Base-by-base conservation (phyloP, 177 flowering plant genomes). In the Vitis hybrid region DNA sequence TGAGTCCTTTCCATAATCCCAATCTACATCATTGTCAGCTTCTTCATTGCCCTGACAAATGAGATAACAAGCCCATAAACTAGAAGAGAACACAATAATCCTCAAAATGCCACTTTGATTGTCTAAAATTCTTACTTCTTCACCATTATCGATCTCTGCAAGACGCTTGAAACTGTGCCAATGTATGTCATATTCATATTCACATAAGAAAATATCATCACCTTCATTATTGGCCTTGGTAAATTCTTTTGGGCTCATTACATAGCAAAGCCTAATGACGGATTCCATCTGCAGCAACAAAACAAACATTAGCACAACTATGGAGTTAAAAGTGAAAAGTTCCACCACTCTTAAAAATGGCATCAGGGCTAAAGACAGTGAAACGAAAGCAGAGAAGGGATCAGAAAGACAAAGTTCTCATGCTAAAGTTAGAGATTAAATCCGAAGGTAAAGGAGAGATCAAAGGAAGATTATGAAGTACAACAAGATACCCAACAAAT, bases 121-220 rank as follows among this genome's bases (percentile, higher is more conserved):
- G 30, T 2, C 60, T 21, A 10, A 46, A 56, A 55, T 64, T 62
- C 69, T 69, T 69, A 88, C 98, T 85, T 81, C 86, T 65, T 85
- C 88, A 52, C 24, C 81, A 63, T 78, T 77, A 69, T 86, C 86
- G 57, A 84, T 81, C 19, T 89, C 97, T 62, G 94, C 88, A 54
- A 91, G 75, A 69, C 97, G 91, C 85, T 91, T 95, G 86, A 91
- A 95, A 80, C 88, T 91, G 73, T 88, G 92, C 96, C 99, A 90
- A 27, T 80, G 88, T 61, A 90, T 77, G 72, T 93, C 98, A 78
- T 91, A 95, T 75, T 93, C 94, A 66, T 93, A 91, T 74, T 95
- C 99, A 72, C 98, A 93, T 9, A 95, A 77, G 68, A 89, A 95
- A 54, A 93, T 83, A 80, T 93, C 97, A 90, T 95, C 99, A 24